Conservation (phyloP, 768 basidiomycete genomes). For the Lactifluus volemus region DNA sequence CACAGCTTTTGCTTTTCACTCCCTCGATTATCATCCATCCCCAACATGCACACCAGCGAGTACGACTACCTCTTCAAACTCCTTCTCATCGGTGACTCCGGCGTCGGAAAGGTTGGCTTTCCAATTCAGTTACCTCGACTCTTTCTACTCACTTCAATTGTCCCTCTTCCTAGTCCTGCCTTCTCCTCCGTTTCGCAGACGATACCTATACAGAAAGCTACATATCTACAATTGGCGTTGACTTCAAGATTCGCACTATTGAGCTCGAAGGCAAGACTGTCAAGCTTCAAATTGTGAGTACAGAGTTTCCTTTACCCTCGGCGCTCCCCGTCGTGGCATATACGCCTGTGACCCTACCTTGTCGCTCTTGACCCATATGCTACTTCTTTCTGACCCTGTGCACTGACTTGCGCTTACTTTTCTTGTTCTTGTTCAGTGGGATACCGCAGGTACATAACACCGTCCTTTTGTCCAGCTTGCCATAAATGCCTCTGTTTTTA, state of each 20-base stretch:
- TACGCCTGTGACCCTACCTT: background rate
- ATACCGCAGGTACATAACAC: constrained; percentile 70
- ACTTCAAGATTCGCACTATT: constrained; percentile 99
- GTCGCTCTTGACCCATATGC: background rate
- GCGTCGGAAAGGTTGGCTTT: constrained; percentile 76
- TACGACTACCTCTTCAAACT: constrained; percentile 97
- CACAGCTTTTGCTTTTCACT: constrained; percentile 9
- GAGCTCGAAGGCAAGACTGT: constrained; percentile 98
- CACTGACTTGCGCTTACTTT: constrained; percentile 18
- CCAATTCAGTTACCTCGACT: constrained; percentile 20
- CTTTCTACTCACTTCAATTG: constrained; percentile 1
- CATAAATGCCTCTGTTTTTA: constrained; percentile 24
- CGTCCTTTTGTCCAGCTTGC: background rate
- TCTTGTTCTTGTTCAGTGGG: constrained; percentile 56
- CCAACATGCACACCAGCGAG: constrained; percentile 80
- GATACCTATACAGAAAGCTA: constrained; percentile 98
- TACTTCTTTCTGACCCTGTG: constrained; percentile 1
- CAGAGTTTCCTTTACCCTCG: background rate
- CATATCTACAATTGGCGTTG: constrained; percentile 96
- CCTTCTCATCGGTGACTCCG: constrained; percentile 90
- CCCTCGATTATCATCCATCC: constrained; percentile 1
- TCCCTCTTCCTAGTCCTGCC: constrained; percentile 64
- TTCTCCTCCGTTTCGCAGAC: constrained; percentile 88
- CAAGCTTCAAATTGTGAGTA: constrained; percentile 93
- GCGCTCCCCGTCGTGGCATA: background rate